Evolutionary conservation across 1,284 basidiomycete species (phyloP), one percentile per base, ranked within the genome.

Genomic region (Rhodotorula sp.): DNA sequence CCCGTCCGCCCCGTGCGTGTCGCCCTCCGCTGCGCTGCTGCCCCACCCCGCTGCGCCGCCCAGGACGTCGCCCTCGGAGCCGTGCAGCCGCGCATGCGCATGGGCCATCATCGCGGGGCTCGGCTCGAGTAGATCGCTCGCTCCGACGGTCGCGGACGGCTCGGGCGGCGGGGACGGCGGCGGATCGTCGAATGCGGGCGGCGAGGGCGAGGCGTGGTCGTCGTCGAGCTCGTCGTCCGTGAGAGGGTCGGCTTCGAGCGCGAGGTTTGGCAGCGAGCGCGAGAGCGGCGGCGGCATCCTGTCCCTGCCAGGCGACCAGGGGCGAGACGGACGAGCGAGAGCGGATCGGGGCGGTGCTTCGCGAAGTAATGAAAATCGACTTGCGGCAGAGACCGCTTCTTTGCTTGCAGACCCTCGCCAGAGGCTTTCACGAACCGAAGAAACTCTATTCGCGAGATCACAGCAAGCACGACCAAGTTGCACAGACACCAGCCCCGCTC

Each of bases 251-350:
- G 32, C 53, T 53, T 55, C 25, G 61, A 66, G 29, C 9, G 48
- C 32, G 2, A 64, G 56, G 41, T 68, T 55, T 3, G 66, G 66
- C 34, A 67, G 29, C 5, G 66, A 67, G 25, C 59, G 53, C 34
- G 66, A 67, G 19, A 48, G 41, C 12, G 61, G 61, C 17, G 27
- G 48, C 10, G 27, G 4, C n/a, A 54, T 54, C n/a, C n/a, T 15
- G 37, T 21, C 36, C 17, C 60, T 32, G 21, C 44, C 29, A 17
- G 27, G 46, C 8, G 44, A 55, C 27, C 32, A 25, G 21, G 22
- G 8, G 25, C 19, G 55, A 27, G 27, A 27, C 15, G 25, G 15
- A 17, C 8, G n/a, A 9, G 54, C 2, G 27, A 29, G 32, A 25
- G 15, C 36, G 32, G 41, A 19, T 0, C 17, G 32, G 15, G 25